Evolutionary conservation across 106 monocot genomes (phyloP).

Genomic region (Narthecium ossifragum): DNA sequence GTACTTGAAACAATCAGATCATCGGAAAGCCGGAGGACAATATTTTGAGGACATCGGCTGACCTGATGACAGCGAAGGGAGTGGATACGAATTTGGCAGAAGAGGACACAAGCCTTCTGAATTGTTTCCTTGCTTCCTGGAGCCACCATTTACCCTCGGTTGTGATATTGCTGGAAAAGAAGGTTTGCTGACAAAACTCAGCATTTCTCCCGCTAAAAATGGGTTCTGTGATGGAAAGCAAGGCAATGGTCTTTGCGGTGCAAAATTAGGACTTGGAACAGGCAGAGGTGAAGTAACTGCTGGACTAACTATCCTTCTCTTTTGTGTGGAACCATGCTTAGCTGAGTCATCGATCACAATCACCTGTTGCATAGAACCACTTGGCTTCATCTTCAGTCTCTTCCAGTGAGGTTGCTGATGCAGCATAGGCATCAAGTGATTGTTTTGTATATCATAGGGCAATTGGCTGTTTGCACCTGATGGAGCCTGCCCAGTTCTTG

Average conservation of each 20-base stretch:
- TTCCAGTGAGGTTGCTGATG: too few species aligned
- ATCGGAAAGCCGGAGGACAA: too few species aligned
- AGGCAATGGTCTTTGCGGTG: neutral
- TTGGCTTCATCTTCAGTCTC: too few species aligned
- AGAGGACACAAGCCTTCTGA: neutral
- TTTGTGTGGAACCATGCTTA: too few species aligned
- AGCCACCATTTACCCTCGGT: too few species aligned
- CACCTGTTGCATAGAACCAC: too few species aligned
- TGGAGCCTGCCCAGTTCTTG: neutral
- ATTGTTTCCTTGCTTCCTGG: neutral
- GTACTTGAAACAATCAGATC: too few species aligned
- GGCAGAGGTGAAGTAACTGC: neutral
- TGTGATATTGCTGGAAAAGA: neutral
- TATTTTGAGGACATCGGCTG: neutral
- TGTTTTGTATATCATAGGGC: too few species aligned
- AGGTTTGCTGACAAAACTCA: too few species aligned
- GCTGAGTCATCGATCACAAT: too few species aligned
- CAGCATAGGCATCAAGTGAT: too few species aligned
- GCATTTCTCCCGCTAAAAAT: too few species aligned
- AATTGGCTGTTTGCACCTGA: neutral
- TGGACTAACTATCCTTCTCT: neutral
- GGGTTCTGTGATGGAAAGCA: neutral
- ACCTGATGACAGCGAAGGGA: neutral
- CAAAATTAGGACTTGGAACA: neutral
- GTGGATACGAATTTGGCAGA: neutral